Base-by-base conservation (phyloP, 2,329 filamentous ascomycete genomes). In the Fonsecaea nubica region DNA sequence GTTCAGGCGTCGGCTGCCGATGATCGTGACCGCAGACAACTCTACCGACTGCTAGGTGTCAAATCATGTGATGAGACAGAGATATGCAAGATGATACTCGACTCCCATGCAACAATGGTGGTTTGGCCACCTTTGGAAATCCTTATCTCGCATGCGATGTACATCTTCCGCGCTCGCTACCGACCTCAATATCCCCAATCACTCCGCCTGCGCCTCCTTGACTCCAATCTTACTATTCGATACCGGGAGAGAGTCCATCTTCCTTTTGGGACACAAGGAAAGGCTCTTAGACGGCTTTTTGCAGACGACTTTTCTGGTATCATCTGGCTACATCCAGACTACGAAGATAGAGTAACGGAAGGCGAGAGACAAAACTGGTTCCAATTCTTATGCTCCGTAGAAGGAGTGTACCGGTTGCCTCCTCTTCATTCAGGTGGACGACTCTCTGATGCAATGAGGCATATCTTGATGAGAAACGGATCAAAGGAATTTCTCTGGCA, bases 41-140 rank as follows among this genome's bases (percentile, higher is more conserved):
- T 64, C 55, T 64, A 59, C 56, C 32, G 30, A 15, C 56, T 61
- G 25, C 21, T 61, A 42, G 62, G 62, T n/a, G 57, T 64, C 62
- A 64, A 61, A 64, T 4, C 62, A 54, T 64, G 42, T 48, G 56
- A 64, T 64, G 62, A 54, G 30, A 59, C 57, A n/a, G 57, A 64
- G 45, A 64, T 64, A 54, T 64, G 62, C 56, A 64, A 61, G 21
- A 59, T 64, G 62, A 64, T 64, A 64, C 21, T 61, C 42, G 30
- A 40, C 8, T 53, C 25, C 21, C 62, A 64, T 33, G 42, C 38
- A 48, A 59, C 55, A 54, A 45, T 42, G 15, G 25, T 8, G 18
- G 13, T 4, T 35, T 32, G 35, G 61, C 15, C 15, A 42, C 33
- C 40, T 40, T 40, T 40, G 40, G n/a, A 45, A 45, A 18, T 18